A percentile compares a stretch with the other conserved stretches of the same genome.
These are phyloP conservation scores for Aegilops bicornis DNA, from an alignment of 176 grass and related monocot genomes.

Conservation along the genomic window DNA sequence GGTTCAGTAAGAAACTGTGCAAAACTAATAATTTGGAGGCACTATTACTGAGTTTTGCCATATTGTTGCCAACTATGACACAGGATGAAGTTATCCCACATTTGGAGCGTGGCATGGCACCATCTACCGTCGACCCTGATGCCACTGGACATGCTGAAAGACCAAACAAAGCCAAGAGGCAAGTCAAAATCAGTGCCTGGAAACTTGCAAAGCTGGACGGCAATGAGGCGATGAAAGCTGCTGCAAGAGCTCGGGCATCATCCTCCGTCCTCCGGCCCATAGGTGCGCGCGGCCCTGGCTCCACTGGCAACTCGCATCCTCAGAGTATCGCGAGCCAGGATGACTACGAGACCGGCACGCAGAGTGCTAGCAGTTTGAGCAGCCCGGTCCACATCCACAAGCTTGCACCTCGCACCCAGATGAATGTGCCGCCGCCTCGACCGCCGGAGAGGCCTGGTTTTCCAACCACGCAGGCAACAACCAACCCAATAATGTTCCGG, in stretches of 20 bases:
- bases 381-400: constrained; percentile 67
- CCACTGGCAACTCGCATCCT: constrained; percentile 62
- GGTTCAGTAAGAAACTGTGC: background rate
- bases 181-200: constrained; percentile 92
- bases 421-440: constrained; percentile 14
- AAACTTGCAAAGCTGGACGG: constrained; percentile 91
- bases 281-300: constrained; percentile 50
- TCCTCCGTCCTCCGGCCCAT: constrained; percentile 88
- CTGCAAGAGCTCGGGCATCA: constrained; percentile 89
- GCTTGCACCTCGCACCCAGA: constrained; percentile 37
- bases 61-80: background rate
- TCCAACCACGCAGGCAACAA: constrained; percentile 38
- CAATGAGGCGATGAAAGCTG: constrained; percentile 82
- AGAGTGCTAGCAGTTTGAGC: constrained; percentile 77
- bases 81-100: constrained; percentile 99
- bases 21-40: background rate
- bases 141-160: constrained; percentile 60
- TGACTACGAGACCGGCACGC: constrained; percentile 70
- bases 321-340: constrained; percentile 79
- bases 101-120: constrained; percentile 84
- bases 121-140: constrained; percentile 90
- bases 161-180: constrained; percentile 77
- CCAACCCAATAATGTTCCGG: constrained; percentile 73
- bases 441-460: constrained; percentile 26
- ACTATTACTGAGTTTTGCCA: background rate